Conservation (phyloP, 202 grass and related monocot genomes). For the Musa balbisiana region DNA sequence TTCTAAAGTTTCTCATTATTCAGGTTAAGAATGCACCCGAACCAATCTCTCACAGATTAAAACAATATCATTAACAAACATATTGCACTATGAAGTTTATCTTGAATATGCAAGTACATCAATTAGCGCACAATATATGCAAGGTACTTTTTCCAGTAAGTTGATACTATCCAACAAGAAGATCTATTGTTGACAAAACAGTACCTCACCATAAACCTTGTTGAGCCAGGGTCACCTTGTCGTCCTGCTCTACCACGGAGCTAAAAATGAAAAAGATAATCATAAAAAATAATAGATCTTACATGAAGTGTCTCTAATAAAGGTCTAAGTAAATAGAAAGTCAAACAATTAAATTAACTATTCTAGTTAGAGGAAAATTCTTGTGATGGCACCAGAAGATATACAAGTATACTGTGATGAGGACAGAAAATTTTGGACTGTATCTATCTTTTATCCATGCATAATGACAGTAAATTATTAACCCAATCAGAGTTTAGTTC, state of each 20-base stretch:
- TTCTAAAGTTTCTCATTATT: too few species aligned
- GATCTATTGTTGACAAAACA: not conserved
- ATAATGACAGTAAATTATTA: not conserved
- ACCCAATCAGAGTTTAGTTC: not conserved
- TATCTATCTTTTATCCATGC: too few species aligned
- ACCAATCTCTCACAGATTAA: too few species aligned
- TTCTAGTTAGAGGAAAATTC: not conserved
- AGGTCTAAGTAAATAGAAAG: not conserved
- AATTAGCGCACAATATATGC: not conserved
- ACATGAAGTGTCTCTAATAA: not conserved
- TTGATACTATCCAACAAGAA: not conserved
- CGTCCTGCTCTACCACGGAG: slow-evolving; percentile 88
- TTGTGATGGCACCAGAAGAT: not conserved
- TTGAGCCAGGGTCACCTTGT: slow-evolving; percentile 99
- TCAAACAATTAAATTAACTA: not conserved
- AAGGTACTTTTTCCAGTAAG: not conserved
- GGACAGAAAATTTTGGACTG: not conserved
- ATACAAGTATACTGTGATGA: not conserved
- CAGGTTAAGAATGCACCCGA: too few species aligned
- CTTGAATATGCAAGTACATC: not conserved
- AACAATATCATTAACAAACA: not conserved
- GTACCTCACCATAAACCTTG: slow-evolving; percentile 95
- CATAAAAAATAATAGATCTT: not conserved
- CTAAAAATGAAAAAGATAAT: slow-evolving; percentile 21
- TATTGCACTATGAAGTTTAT: too few species aligned